Conservation (phyloP, 257 asterid genomes). For the Petunia axillaris region DNA sequence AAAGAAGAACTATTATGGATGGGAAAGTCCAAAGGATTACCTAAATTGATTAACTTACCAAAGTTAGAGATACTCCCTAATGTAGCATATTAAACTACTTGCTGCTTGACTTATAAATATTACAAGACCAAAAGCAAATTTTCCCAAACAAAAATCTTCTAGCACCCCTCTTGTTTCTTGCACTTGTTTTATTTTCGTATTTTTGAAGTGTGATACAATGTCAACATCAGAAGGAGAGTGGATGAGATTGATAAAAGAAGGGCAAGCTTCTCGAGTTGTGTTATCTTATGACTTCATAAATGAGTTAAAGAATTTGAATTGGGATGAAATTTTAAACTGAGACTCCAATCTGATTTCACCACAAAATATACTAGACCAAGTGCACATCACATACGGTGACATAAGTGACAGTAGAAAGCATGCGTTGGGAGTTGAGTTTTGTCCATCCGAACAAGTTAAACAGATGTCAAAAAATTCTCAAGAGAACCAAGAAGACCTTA, state of each 20-base stretch:
- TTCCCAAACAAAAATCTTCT: background rate
- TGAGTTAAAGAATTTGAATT: constrained; percentile 28
- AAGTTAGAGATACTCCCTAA: background rate
- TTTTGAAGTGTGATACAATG: background rate
- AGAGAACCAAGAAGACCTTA: background rate
- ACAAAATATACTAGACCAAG: background rate
- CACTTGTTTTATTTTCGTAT: background rate
- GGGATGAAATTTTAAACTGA: background rate
- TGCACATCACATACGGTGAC: too few species aligned
- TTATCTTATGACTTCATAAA: constrained; percentile 38
- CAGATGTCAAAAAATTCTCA: background rate
- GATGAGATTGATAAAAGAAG: constrained; percentile 24
- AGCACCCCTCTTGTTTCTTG: background rate
- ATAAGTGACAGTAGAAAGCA: too few species aligned
- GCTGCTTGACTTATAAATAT: background rate
- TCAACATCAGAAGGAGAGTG: background rate
- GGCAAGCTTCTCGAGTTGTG: constrained; percentile 17
- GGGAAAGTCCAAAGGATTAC: background rate
- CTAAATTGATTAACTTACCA: background rate
- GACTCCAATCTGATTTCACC: background rate
- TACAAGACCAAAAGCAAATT: background rate
- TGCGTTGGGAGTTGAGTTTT: too few species aligned
- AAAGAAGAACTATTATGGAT: background rate
- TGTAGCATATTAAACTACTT: background rate
- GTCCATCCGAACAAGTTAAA: too few species aligned